Evolutionary conservation across 2,329 filamentous ascomycete genomes (phyloP), one percentile per base, ranked within the genome.

Genomic region (Trichoderma endophyticum): DNA sequence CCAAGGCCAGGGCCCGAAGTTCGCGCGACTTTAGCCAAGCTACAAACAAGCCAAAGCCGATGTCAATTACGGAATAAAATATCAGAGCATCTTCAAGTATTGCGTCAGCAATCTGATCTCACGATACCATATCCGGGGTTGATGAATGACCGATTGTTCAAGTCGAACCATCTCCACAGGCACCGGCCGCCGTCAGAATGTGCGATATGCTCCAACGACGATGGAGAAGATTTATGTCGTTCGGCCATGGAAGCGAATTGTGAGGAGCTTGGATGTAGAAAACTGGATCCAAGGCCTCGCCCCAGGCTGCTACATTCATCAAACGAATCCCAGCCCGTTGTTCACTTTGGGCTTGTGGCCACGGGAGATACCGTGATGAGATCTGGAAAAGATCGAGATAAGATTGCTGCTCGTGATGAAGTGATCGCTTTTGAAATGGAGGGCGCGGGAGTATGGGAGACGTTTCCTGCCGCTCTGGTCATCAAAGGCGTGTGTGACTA

Each of bases 321-420:
- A 24, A 14, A 14, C 3, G 48, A 54, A 14, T 1, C 48, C 1
- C 21, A 15, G 1, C 24, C 32, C 1, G 1, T 0, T 21, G 24
- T 66, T 1, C 28, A 54, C 6, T 24, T 66, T 1, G 43, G 63
- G 0, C 43, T 51, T 11, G 24, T 66, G 0, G 63, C 63, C 0
- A 26, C 82, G 2, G 81, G 78, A 14, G 78, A 84, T 59, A 76
- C 75, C 6, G 80, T 84, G 1, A 81, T 85, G 73, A 83, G 81
- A 59, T 80, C 79, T 12, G 80, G 78, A 4, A 63, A 74, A n/a
- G 71, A 78, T 3, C 77, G 83, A 15, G 82, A 84, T 63, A 9
- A 28, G 0, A 73, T 83, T 21, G 75, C 79, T 6, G 34, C 73
- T 6, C 12, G 71, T 34, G 59, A 75, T 0, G 3, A 9, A 1